Evolutionary conservation across 257 asterid genomes (phyloP).

Genomic region (Orobanche coerulescens): DNA sequence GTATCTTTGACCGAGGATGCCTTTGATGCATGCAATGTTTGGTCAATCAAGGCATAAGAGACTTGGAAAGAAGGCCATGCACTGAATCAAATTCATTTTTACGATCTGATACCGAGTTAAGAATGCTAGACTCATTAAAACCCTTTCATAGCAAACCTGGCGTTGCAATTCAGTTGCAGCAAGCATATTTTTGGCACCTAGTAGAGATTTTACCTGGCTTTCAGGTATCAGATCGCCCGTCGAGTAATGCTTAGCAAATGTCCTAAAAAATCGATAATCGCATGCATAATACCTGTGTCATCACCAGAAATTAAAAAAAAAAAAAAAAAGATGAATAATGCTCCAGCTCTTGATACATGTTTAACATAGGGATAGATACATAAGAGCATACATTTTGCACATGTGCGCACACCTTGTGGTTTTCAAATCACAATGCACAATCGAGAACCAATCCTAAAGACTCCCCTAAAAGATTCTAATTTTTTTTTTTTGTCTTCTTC

Average conservation of each 20-base stretch:
- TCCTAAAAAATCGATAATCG: slow-evolving; percentile 78
- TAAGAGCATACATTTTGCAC: not conserved
- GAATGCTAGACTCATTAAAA: not conserved
- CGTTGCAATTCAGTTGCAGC: slow-evolving; percentile 90
- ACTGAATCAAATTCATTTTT: slow-evolving; percentile 10
- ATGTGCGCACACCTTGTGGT: not conserved
- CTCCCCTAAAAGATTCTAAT: too few species aligned
- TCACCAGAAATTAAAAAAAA: slow-evolving; percentile 15
- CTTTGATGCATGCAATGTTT: slow-evolving; percentile 54
- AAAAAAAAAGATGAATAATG: slow-evolving; percentile 9
- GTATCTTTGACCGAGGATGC: slow-evolving; percentile 47
- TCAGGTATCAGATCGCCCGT: slow-evolving; percentile 89
- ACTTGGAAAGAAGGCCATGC: slow-evolving; percentile 40
- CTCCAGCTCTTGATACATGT: not conserved
- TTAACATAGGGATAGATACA: not conserved
- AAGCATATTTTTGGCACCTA: slow-evolving; percentile 76
- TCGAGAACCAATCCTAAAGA: slow-evolving; percentile 3
- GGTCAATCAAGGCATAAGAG: slow-evolving; percentile 79
- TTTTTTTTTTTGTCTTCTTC: not conserved
- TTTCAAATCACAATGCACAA: not conserved
- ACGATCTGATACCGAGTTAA: slow-evolving; percentile 5
- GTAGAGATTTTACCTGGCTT: slow-evolving; percentile 59
- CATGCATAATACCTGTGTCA: slow-evolving; percentile 75
- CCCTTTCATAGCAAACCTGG: slow-evolving; percentile 52
- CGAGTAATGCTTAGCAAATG: slow-evolving; percentile 70